Base-by-base conservation (phyloP, 352 stramenopile genomes). In the Heterotrichella gracilis region DNA sequence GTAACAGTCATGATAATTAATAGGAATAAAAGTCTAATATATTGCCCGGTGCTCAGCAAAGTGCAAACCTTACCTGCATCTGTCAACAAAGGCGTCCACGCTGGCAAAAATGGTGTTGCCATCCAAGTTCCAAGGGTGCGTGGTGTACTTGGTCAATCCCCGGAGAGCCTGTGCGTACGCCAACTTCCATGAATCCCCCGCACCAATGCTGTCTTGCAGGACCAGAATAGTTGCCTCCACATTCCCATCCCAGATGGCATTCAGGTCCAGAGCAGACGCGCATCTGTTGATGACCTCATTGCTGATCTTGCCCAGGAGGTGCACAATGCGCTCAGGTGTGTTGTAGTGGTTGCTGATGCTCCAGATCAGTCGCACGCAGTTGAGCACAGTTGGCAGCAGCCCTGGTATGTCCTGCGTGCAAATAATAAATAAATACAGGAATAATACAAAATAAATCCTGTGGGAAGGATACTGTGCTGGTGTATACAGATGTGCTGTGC, bases 81-180 rank as follows among this genome's bases (percentile, higher is more conserved):
- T 82, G 78, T 95, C 87, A 3, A 93, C 84, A 69, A 95, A 95
- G 0, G 88, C 87, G 69, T 95, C 87, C 40, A 94, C 90, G 73
- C 94, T 84, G 0, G 87, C 87, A 71, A 95, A 95, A 71, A 95
- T 93, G 0, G 82, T 85, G 0, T 85, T 88, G 67, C 93, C 86
- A 66, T 95, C 87, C 73, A 94, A 92, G 32, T 83, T 81, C 86
- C 86, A 93, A 71, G 40, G 83, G 73, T 75, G 1, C 75, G 20
- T 0, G 79, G 78, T 0, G 72, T 78, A 0, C 19, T 72, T 69
- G 41, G 76, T 72, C 39, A 88, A 69, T 19, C 25, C 64, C n/a
- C n/a, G n/a, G n/a, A n/a, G n/a, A n/a, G n/a, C n/a, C n/a, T n/a
- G n/a, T n/a, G n/a, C n/a, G 74, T 78, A 93, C 25, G 88, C 84